phyloP scores from a whole-genome alignment of 2,329 filamentous ascomycete genomes.

The Colletotrichum plurivorum region DNA sequence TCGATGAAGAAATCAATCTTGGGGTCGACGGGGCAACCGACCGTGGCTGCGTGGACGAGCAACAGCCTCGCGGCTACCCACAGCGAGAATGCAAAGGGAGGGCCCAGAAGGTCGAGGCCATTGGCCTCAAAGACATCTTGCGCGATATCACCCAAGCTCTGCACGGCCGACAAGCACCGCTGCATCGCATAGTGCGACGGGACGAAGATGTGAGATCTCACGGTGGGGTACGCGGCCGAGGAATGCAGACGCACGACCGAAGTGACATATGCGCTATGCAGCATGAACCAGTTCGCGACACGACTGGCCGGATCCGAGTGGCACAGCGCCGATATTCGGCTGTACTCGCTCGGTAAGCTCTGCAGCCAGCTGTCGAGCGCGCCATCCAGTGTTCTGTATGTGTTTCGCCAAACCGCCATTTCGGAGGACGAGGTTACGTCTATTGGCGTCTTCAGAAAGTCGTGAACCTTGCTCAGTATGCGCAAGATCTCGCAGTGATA shows the following conservation, averaged over 20 bases:
- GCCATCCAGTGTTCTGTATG: slow-evolving; percentile 55
- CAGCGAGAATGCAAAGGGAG: slow-evolving; percentile 60
- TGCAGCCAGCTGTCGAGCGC: slow-evolving; percentile 59
- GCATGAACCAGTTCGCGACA: slow-evolving; percentile 63
- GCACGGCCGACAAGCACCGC: slow-evolving; percentile 59
- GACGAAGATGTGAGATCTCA: slow-evolving; percentile 57
- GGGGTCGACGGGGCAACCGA: slow-evolving; percentile 53
- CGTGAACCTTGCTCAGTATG: slow-evolving; percentile 59
- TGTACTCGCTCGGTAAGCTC: slow-evolving; percentile 59
- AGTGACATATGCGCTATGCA: slow-evolving; percentile 61
- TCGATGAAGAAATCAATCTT: slow-evolving; percentile 61
- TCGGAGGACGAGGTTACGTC: slow-evolving; percentile 55
- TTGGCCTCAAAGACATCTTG: slow-evolving; percentile 60
- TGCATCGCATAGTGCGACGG: slow-evolving; percentile 62
- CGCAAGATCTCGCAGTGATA: slow-evolving; percentile 61
- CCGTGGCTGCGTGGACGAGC: slow-evolving; percentile 57
- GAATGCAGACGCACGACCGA: slow-evolving; percentile 60
- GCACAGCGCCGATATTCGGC: slow-evolving; percentile 60
- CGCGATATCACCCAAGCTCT: slow-evolving; percentile 59
- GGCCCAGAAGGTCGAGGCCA: slow-evolving; percentile 57
- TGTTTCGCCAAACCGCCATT: slow-evolving; percentile 58
- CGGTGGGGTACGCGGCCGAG: slow-evolving; percentile 58
- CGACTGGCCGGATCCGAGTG: slow-evolving; percentile 61
- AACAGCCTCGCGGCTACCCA: slow-evolving; percentile 59
- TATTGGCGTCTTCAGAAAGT: slow-evolving; percentile 57